Percentiles rank a stretch among this genome's conserved stretches.
Conservation (phyloP, 2,329 filamentous ascomycete genomes). For the Hymenoscyphus linearis region DNA sequence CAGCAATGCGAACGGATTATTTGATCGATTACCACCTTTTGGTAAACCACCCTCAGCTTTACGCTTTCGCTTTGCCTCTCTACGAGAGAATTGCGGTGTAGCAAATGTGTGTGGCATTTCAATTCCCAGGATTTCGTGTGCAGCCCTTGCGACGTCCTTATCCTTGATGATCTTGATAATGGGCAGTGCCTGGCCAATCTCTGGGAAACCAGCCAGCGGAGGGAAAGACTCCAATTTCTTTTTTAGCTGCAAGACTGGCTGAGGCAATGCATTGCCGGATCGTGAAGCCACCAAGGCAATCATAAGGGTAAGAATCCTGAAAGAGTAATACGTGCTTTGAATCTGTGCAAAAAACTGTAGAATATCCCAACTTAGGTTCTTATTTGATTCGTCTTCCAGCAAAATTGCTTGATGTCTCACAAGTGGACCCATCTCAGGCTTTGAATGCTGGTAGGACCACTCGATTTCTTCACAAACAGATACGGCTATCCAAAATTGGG, state of each 20-base stretch:
- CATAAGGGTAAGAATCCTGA: slow-evolving; percentile 31
- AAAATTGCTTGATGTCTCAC: slow-evolving; percentile 13
- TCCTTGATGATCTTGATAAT: slow-evolving; percentile 11
- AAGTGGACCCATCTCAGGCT: slow-evolving; percentile 15
- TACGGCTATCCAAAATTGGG: slow-evolving; percentile 24
- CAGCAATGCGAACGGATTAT: slow-evolving; percentile 25
- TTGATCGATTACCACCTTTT: slow-evolving; percentile 8
- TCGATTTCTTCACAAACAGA: slow-evolving; percentile 29
- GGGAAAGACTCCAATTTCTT: slow-evolving; percentile 22
- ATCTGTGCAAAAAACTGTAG: slow-evolving; percentile 31
- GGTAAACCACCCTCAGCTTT: slow-evolving; percentile 14
- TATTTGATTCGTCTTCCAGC: background rate
- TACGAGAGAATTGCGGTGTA: background rate
- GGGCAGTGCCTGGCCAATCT: slow-evolving; percentile 9
- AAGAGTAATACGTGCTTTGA: slow-evolving; percentile 31
- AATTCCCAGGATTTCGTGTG: slow-evolving; percentile 12
- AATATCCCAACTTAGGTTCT: slow-evolving; percentile 28
- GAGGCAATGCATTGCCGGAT: slow-evolving; percentile 5
- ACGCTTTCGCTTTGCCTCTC: slow-evolving; percentile 20
- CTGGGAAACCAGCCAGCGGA: slow-evolving; percentile 15
- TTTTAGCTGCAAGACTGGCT: slow-evolving; percentile 11
- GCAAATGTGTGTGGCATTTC: background rate
- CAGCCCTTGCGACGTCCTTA: slow-evolving; percentile 10
- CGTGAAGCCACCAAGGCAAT: slow-evolving; percentile 15
- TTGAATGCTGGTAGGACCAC: slow-evolving; percentile 23